Base-by-base conservation (phyloP, 768 basidiomycete genomes). In the Asterophora lycoperdoides region DNA sequence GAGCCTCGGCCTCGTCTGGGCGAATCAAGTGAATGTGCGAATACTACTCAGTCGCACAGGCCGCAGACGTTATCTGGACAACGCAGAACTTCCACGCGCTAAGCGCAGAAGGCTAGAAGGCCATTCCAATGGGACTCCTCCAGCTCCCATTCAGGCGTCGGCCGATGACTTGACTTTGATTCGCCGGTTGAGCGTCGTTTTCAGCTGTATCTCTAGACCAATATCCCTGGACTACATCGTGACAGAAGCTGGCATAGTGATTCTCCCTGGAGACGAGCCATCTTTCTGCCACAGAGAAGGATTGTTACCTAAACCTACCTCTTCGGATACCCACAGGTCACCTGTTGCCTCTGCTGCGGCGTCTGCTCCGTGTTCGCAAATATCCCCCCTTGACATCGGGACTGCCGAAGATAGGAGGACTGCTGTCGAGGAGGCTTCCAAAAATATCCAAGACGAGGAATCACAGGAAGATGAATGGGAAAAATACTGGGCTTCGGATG, bases 1-100 rank as follows among this genome's bases (percentile, higher is more conserved):
- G 0, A 81, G 79, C 33, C 70, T 98, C 2, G 94, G 94, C 2
- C 80, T 96, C 43, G 84, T 83, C 8, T 98, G 95, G 95, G 88
- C 94, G 13, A 97, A 95, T 64, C 86, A 91, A 59, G 74, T 98
- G 48, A 94, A 95, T 56, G 77, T 76, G 4, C 79, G 95, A 18
- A 77, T 97, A 39, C 84, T 95, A 75, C 76, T 96, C 44, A 79
- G 77, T 37, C 79, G 90, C 26, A 93, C 93, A 0, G 79, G 78
- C 8, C 73, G 90, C 51, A 75, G 85, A 48, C 74, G 80, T 39
- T 73, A 81, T 49, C 61, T 86, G 20, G 66, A 72, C 46, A 71
- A 71, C 34, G 54, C 49, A 19, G 68, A 66, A 37, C 29, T 15
- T 19, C 28, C 28, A 14, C 28, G 17, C 13, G 8, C 46, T 49